Evolutionary conservation across 768 basidiomycete genomes (phyloP).

Genomic region (Clavaria fumosa): DNA sequence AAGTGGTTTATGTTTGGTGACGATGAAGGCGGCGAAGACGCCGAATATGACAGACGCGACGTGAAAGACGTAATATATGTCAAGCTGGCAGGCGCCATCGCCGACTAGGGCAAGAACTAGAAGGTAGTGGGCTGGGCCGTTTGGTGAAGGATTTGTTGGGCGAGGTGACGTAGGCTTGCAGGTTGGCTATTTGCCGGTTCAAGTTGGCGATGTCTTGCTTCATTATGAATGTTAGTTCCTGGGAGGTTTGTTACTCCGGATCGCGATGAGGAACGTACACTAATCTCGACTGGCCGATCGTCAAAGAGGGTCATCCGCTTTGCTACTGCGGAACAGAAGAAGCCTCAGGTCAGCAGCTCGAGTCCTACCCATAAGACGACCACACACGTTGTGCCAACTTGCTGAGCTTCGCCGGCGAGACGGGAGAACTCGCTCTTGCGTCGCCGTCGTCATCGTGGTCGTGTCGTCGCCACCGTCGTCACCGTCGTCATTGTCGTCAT

Average conservation of each 20-base stretch:
- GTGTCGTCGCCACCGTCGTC: too few relatives aligned
- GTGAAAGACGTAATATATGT: too few relatives aligned
- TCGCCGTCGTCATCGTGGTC: too few relatives aligned
- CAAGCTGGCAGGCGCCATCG: too few relatives aligned
- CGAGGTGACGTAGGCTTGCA: constrained; percentile 77
- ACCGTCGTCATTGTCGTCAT: too few relatives aligned
- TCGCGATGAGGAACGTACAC: constrained; percentile 35
- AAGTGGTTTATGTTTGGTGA: too few relatives aligned
- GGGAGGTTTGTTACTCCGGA: too few relatives aligned
- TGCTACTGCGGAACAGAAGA: constrained; percentile 49
- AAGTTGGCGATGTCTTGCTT: constrained; percentile 98
- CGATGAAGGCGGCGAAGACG: too few relatives aligned
- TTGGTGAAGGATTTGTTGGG: too few relatives aligned
- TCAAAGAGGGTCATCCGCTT: constrained; percentile 98
- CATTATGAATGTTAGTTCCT: constrained; percentile 98
- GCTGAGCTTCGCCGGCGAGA: constrained; percentile 86
- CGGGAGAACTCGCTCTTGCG: constrained; percentile 82
- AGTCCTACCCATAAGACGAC: neutral
- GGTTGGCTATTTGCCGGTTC: constrained; percentile 87
- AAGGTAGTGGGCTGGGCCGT: too few relatives aligned
- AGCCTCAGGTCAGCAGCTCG: neutral
- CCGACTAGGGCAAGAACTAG: too few relatives aligned
- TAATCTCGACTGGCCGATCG: constrained; percentile 96
- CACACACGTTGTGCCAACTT: constrained; percentile 87
- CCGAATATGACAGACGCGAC: too few relatives aligned